Evolutionary conservation across 2,329 filamentous ascomycete species (phyloP), one percentile per base, ranked within the genome.

Genomic region (Colletotrichum cereale): DNA sequence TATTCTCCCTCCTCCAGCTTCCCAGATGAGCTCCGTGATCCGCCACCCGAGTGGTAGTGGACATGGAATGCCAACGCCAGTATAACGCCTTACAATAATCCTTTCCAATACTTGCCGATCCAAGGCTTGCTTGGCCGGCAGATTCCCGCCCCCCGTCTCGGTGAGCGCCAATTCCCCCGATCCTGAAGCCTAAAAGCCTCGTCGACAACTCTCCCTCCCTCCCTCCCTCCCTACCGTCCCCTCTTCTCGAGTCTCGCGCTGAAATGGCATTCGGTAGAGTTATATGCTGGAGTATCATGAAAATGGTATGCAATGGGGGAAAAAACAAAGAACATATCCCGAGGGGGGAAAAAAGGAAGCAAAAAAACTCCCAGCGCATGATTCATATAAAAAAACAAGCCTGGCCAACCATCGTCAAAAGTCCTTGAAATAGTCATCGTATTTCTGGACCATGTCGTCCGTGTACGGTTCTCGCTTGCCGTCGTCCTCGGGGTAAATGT

Each of bases 401-500:
- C 24, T 29, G 42, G 11, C 16, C 31, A 47, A n/a, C 34, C 21
- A 16, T 48, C 0, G 18, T 82, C 76, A 95, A 80, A 96, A 95
- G 74, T 92, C 91, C 73, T 86, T 85, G 79, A 96, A 96, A 76
- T 86, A 89, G 62, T 86, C 83, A 66, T 95, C 93, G 80, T 93
- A 95, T 81, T 90, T 90, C 55, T 85, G 84, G 42, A 86, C 85
- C 86, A 94, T 85, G 55, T 94, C 92, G 52, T 89, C 86, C 4
- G 91, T 92, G 77, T 95, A 95, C 67, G 85, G 82, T 48, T 92
- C 90, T 67, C 88, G 84, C 58, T 86, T 86, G 65, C 86, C 88
- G 70, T 92, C 90, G 77, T 95, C 92, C 71, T 94, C 92, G n/a
- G 93, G 92, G 76, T 96, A 96, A 52, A 91, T 86, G 77, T 96